A percentile compares a stretch with the other conserved stretches of the same genome.
Conservation (phyloP, 2,329 filamentous ascomycete species). For the Venturia effusa region DNA sequence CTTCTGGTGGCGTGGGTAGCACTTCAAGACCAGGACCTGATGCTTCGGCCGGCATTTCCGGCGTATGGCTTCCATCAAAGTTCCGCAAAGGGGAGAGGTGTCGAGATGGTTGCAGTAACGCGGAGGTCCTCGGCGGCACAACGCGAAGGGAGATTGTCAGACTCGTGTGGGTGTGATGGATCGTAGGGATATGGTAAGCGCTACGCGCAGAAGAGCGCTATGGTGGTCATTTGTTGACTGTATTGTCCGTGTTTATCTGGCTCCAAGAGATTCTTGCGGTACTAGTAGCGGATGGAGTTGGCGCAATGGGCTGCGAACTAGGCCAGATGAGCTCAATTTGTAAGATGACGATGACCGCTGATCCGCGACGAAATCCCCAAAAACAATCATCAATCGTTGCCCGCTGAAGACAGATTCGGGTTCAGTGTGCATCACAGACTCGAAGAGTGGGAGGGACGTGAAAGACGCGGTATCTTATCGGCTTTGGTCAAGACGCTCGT, state of each 20-base stretch:
- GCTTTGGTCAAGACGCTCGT: too few relatives aligned
- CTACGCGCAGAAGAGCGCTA: neutral
- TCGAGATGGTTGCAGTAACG: neutral
- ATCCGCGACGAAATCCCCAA: neutral
- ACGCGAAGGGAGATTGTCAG: neutral
- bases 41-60: conserved; percentile 77
- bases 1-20: conserved; percentile 88
- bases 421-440: neutral
- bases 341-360: neutral
- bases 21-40: conserved; percentile 90
- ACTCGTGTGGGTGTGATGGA: neutral
- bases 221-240: neutral
- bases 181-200: neutral
- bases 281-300: neutral
- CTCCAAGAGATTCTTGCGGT: neutral
- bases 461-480: too few relatives aligned
- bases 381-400: neutral
- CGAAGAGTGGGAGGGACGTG: too few relatives aligned
- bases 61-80: conserved; percentile 44
- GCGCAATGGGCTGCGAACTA: neutral
- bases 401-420: too few relatives aligned
- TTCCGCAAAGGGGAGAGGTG: neutral
- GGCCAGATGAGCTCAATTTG: neutral
- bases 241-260: neutral
- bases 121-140: neutral